phyloP scores from a whole-genome alignment of 2,329 filamentous ascomycete genomes.

The Ophiostoma perfectum region DNA sequence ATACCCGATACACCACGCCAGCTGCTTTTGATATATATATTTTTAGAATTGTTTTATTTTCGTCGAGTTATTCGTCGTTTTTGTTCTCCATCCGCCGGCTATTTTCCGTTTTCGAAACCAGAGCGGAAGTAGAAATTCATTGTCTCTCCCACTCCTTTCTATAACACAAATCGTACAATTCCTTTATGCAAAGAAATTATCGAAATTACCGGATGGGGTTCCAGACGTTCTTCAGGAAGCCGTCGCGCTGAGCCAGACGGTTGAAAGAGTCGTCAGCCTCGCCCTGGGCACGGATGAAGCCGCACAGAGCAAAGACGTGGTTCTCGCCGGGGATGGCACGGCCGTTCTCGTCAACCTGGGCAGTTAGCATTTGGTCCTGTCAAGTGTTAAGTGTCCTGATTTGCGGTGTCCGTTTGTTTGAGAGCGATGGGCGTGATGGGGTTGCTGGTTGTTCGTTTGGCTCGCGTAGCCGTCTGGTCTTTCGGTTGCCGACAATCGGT shows the following conservation, averaged over 20 bases:
- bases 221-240: conserved; percentile 97
- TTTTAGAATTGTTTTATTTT: conserved; percentile 9
- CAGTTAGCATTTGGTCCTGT: conserved; percentile 1
- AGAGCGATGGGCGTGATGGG: too few species aligned
- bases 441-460: too few species aligned
- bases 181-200: conserved; percentile 2
- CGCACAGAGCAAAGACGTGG: conserved; percentile 94
- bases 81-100: conserved; percentile 10
- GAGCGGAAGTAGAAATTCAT: not conserved
- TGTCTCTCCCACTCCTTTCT: not conserved
- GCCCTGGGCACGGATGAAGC: conserved; percentile 95
- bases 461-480: too few species aligned
- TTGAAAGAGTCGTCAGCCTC: conserved; percentile 97
- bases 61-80: conserved; percentile 5
- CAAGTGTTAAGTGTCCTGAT: not conserved
- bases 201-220: conserved; percentile 58
- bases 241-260: conserved; percentile 91
- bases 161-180: conserved; percentile 9
- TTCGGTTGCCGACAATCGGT: too few species aligned
- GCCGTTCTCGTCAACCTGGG: conserved; percentile 86
- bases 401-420: not conserved
- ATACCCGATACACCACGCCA: not conserved
- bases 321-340: conserved; percentile 90
- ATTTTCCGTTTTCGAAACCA: conserved; percentile 8
- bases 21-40: not conserved